Evolutionary conservation across 345 rosid species (phyloP).

Genomic region (Garcia nutans): DNA sequence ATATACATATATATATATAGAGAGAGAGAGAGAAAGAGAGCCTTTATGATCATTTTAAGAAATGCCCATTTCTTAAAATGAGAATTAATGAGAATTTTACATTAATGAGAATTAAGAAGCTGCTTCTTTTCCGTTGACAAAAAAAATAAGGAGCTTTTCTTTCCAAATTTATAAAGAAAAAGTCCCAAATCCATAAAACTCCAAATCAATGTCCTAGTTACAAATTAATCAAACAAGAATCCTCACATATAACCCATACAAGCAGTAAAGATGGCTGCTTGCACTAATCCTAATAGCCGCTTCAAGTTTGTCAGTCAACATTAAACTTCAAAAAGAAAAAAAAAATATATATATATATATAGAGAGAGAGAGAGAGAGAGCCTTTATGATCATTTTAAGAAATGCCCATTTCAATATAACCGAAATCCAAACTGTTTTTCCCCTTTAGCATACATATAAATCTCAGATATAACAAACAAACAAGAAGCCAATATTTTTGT

Average conservation of each 20-base stretch:
- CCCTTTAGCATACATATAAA: not conserved
- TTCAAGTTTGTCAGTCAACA: not conserved
- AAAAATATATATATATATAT: no score
- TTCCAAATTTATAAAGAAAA: not conserved
- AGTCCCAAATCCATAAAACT: not conserved
- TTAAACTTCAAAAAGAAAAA: not conserved
- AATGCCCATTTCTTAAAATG: slow-evolving; percentile 1
- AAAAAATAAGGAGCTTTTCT: no score
- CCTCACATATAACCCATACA: no score
- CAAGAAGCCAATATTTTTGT: not conserved
- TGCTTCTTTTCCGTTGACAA: no score
- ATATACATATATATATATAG: no score
- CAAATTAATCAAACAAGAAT: not conserved
- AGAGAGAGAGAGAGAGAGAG: no score
- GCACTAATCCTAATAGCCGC: not conserved
- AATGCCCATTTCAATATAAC: not conserved
- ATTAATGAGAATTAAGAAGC: no score
- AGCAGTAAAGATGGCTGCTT: not conserved
- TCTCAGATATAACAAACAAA: not conserved
- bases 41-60: not conserved
- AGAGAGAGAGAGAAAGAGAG: no score
- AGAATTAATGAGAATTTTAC: no score
- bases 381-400: not conserved
- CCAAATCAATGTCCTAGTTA: not conserved
- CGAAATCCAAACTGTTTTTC: not conserved